phyloP scores from a whole-genome alignment of 768 basidiomycete genomes.

The Cystobasidium onofrii region DNA sequence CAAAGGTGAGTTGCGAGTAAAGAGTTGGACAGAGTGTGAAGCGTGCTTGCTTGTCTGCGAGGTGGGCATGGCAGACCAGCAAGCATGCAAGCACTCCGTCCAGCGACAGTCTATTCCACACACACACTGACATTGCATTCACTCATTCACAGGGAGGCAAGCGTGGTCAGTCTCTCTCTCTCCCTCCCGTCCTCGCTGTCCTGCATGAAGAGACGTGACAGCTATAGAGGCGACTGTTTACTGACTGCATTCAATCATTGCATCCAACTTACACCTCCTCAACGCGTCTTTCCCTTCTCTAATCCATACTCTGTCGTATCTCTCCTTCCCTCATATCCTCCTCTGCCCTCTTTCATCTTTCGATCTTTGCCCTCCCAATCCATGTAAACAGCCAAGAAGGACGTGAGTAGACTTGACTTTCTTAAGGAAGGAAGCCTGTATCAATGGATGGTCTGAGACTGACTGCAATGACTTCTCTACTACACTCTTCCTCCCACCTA shows the following conservation, averaged over 20 bases:
- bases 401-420: no score
- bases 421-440: no score
- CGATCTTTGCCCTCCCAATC: not conserved
- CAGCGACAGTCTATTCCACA: not conserved
- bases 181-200: not conserved
- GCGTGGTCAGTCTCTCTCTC: not conserved
- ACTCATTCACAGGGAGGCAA: not conserved
- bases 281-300: slow-evolving; percentile 2
- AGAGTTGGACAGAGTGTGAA: not conserved
- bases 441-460: not conserved
- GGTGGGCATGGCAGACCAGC: not conserved
- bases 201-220: no score
- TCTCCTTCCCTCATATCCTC: not conserved
- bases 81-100: not conserved
- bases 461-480: not conserved
- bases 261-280: not conserved
- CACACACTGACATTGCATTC: not conserved
- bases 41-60: not conserved
- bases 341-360: not conserved
- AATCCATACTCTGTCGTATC: not conserved
- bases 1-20: slow-evolving; percentile 7
- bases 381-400: slow-evolving; percentile 12
- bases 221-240: not conserved
- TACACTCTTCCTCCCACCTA: not conserved
- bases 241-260: no score